Evolutionary conservation across 352 stramenopile species (phyloP), one percentile per base, ranked within the genome.

Genomic region (Pythium insidiosum): DNA sequence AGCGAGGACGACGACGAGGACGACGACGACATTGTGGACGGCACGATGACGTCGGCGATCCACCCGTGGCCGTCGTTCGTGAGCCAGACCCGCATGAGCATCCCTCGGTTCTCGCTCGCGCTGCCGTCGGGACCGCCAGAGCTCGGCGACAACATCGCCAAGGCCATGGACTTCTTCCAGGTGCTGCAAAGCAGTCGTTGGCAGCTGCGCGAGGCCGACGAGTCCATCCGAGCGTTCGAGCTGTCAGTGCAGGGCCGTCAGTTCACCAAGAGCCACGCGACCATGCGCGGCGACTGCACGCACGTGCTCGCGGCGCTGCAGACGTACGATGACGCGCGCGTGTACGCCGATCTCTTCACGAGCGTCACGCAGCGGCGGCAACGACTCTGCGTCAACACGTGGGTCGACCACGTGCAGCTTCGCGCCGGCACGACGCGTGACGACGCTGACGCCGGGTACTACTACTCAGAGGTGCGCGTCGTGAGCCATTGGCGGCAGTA

Each of bases 111-210:
- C 37, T 79, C 75, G 38, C 43, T 82, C 1, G 53, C 67, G 18
- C 42, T 68, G n/a, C 49, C 60, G 4, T 47, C 50, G 2, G 53
- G 65, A 2, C 63, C 66, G 4, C 62, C 60, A 5, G 68, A 80
- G 51, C 66, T 73, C 40, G 56, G 57, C n/a, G 61, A 77, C 38
- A 79, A 75, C 46, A 76, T 87, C 26, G 54, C 52, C n/a, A 43
- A 63, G 26, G 63, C 67, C 4, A 81, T 87, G 64, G 74, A 83
- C 20, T 66, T 68, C 37, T 87, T 87, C 34, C 59, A 83, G 26
- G 63, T 66, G 9, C 50, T 87, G 16, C 74, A 87, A 36, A 77
- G 57, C 43, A 76, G 62, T 22, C 49, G 40, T n/a, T 87, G 74
- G 74, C 36, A 25, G 4, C 28, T 49, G n/a, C 29, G 34, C 21